These are phyloP conservation scores for Stellera chamaejasme DNA, from an alignment of 345 rosid species.

Conservation along the genomic window DNA sequence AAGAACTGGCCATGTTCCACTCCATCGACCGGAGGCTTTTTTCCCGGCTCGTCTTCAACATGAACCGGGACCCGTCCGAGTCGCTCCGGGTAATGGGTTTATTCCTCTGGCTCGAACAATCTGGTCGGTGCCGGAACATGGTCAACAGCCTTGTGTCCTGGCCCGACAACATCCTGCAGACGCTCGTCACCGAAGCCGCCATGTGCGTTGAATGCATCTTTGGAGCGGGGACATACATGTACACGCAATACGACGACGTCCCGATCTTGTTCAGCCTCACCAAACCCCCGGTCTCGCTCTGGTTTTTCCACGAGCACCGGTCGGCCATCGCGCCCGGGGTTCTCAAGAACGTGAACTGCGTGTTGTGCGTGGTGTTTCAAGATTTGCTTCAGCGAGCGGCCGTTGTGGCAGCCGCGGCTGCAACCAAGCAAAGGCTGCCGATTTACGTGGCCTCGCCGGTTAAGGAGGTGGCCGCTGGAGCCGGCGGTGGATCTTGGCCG, in stretches of 20 bases:
- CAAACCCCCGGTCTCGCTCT: slow-evolving; percentile 18
- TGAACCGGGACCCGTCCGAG: slow-evolving; percentile 34
- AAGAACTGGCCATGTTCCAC: slow-evolving; percentile 47
- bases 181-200: slow-evolving; percentile 45
- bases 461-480: background rate
- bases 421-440: background rate
- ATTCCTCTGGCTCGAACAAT: slow-evolving; percentile 48
- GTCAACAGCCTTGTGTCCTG: slow-evolving; percentile 17
- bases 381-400: slow-evolving; percentile 23
- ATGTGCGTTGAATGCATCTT: slow-evolving; percentile 34
- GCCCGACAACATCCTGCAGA: slow-evolving; percentile 25
- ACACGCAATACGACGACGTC: background rate
- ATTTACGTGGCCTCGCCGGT: background rate
- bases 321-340: slow-evolving; percentile 13
- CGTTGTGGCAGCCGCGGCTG: too few relatives aligned
- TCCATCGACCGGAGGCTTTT: slow-evolving; percentile 44
- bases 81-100: slow-evolving; percentile 52
- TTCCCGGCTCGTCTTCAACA: slow-evolving; percentile 27
- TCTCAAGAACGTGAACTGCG: slow-evolving; percentile 14
- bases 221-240: slow-evolving; percentile 9
- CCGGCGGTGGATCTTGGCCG: background rate
- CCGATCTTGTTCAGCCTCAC: slow-evolving; percentile 27
- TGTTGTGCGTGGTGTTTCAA: slow-evolving; percentile 41
- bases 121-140: slow-evolving; percentile 11
- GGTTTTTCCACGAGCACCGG: slow-evolving; percentile 30